Evolutionary conservation across 805 yeast species (phyloP).

Genomic region (Torulaspora franciscae): DNA sequence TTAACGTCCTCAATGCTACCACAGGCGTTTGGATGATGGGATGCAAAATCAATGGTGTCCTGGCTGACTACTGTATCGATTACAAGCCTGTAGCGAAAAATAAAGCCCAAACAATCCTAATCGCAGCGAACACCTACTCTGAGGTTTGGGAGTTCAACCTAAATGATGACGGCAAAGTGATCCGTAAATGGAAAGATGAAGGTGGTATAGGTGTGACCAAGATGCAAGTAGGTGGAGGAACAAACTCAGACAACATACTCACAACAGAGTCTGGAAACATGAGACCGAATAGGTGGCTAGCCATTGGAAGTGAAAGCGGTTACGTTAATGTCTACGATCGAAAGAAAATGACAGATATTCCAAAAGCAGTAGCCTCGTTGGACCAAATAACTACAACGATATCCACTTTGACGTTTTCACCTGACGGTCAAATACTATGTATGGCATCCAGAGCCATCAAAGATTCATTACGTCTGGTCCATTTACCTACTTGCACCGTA

Average conservation of each 20-base stretch:
- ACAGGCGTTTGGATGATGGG: conserved; percentile 87
- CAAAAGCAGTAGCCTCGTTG: conserved; percentile 55
- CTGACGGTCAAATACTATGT: conserved; percentile 85
- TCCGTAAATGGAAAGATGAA: conserved; percentile 76
- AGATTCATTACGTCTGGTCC: conserved; percentile 83
- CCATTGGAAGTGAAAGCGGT: conserved; percentile 86
- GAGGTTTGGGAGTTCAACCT: conserved; percentile 85
- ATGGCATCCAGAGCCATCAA: conserved; percentile 79
- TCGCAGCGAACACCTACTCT: conserved; percentile 70
- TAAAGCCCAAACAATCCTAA: conserved; percentile 36
- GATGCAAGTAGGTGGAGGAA: conserved; percentile 63
- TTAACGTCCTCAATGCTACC: conserved; percentile 67
- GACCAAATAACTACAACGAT: conserved; percentile 81
- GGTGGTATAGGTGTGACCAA: conserved; percentile 81
- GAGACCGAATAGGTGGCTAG: conserved; percentile 63
- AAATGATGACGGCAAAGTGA: conserved; percentile 43
- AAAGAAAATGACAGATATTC: conserved; percentile 22
- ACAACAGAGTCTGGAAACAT: conserved; percentile 22
- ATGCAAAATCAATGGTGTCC: conserved; percentile 81
- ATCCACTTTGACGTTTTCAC: conserved; percentile 65
- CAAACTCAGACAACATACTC: conserved; percentile 27
- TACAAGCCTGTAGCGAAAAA: conserved; percentile 28
- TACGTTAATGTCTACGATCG: conserved; percentile 82
- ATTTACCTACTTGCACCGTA: conserved; percentile 79
- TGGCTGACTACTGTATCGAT: conserved; percentile 60